Evolutionary conservation across 805 yeast genomes (phyloP).

Genomic region (Yamadazyma olivae): DNA sequence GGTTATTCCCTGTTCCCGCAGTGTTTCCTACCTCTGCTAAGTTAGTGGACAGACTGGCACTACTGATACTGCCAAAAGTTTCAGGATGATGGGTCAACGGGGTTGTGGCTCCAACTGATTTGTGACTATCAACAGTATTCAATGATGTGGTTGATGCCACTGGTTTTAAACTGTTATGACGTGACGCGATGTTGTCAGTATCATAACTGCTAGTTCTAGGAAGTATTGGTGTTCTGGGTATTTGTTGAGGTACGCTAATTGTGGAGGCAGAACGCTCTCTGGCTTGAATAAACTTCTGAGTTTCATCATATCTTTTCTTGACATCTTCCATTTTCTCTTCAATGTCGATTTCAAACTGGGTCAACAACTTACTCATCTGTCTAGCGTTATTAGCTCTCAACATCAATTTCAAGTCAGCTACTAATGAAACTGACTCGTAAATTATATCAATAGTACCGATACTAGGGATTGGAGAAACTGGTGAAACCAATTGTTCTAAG

Average conservation of each 20-base stretch:
- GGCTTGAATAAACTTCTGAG: slow-evolving; percentile 8
- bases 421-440: slow-evolving; percentile 58
- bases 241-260: neutral
- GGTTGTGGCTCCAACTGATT: neutral
- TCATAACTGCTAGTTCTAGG: slow-evolving; percentile 9
- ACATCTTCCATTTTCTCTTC: slow-evolving; percentile 22
- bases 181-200: neutral
- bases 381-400: slow-evolving; percentile 52
- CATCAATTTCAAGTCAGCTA: slow-evolving; percentile 63
- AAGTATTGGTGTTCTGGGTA: neutral
- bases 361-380: slow-evolving; percentile 44
- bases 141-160: slow-evolving; percentile 12
- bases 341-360: slow-evolving; percentile 26
- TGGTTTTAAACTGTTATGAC: slow-evolving; percentile 6
- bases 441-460: slow-evolving; percentile 56
- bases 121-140: slow-evolving; percentile 9
- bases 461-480: slow-evolving; percentile 53
- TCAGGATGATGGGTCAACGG: neutral
- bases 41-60: neutral
- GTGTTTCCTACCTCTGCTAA: neutral
- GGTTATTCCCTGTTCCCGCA: neutral
- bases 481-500: slow-evolving; percentile 55
- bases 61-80: slow-evolving; percentile 1
- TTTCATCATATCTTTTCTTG: slow-evolving; percentile 13
- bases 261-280: slow-evolving; percentile 6